A percentile compares a stretch with the other conserved stretches of the same genome.
These are phyloP conservation scores for Scheffersomyces parashehatae DNA, from an alignment of 1,139 yeast species.

Conservation along the genomic window DNA sequence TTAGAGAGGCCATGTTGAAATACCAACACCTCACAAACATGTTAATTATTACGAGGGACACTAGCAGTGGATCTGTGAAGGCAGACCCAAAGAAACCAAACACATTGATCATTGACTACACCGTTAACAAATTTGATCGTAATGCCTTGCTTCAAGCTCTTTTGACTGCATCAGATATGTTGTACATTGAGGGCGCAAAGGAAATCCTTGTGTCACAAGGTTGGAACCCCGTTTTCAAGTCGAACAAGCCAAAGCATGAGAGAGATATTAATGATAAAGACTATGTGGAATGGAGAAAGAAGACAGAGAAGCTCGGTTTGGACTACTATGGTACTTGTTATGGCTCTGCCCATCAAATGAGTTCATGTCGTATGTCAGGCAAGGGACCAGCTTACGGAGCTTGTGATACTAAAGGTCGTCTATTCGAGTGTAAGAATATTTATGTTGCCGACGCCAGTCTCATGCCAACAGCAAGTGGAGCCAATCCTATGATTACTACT, in stretches of 20 bases:
- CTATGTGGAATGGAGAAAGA: slow-evolving; percentile 46
- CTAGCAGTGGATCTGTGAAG: slow-evolving; percentile 41
- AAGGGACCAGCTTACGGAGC: slow-evolving; percentile 52
- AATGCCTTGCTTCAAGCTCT: slow-evolving; percentile 43
- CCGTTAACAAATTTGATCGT: slow-evolving; percentile 43
- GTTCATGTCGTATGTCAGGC: slow-evolving; percentile 56
- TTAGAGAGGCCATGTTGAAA: slow-evolving; percentile 35
- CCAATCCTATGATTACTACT: slow-evolving; percentile 53
- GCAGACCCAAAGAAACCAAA: slow-evolving; percentile 39
- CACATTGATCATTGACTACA: slow-evolving; percentile 40
- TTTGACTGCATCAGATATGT: slow-evolving; percentile 46
- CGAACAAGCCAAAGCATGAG: slow-evolving; percentile 39
- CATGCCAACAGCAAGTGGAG: slow-evolving; percentile 62
- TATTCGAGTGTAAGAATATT: slow-evolving; percentile 54
- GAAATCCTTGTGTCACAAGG: slow-evolving; percentile 44
- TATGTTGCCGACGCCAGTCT: slow-evolving; percentile 60
- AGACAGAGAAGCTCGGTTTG: slow-evolving; percentile 28
- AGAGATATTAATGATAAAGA: slow-evolving; percentile 47
- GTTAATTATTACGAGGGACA: slow-evolving; percentile 53
- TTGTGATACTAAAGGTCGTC: slow-evolving; percentile 48
- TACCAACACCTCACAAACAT: slow-evolving; percentile 44
- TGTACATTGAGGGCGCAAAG: slow-evolving; percentile 53
- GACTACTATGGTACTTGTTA: slow-evolving; percentile 31
- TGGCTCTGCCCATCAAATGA: slow-evolving; percentile 67
- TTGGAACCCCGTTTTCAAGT: slow-evolving; percentile 40